Base-by-base conservation (phyloP, 192 early-diverging fungal species). In the Cetraspora pellucida region DNA sequence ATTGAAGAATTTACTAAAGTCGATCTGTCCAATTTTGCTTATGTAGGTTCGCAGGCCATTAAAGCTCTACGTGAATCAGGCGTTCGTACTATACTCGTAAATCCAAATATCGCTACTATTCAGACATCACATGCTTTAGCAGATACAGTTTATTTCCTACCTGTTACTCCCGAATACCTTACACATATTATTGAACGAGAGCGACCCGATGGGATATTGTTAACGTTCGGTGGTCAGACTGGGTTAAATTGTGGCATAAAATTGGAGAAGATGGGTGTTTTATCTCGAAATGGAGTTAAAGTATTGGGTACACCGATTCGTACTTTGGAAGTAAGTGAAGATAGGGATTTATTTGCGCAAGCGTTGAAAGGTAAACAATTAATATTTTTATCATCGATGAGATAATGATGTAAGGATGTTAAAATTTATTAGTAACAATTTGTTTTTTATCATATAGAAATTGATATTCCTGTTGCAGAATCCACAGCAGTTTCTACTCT, bases 21-120 rank as follows among this genome's bases (percentile, higher is more conserved):
- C 16, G 23, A 46, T 66, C 13, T 52, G 1, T 17, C 1, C 13
- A 54, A 54, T 54, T 19, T 19, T 49, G 47, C 0, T 14, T 54
- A 57, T 52, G 13, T 45, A 85, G 57, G 47, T 37, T 80, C 79
- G 1, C 88, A 95, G 85, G 96, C 96, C 7, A 99, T 99, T 89
- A 99, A 99, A 86, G 97, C 97, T 30, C 87, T 99, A 71, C 97
- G 95, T 85, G 96, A 98, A 81, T 95, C 97, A 80, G 93, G 92
- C 21, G 94, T 99, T 75, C 95, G 96, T 82, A 99, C 97, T n/a
- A 87, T 99, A 68, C 83, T 99, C 54, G 97, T 99, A 83, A 99
- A 99, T 78, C 96, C 97, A 68, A 99, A 99, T 89, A 99, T 99
- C 83, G 97, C 97, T 23, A 99, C 97, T 27, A 98, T 99, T 82